phyloP scores from a whole-genome alignment of 106 monocot species.

The Dendrobium officinale region DNA sequence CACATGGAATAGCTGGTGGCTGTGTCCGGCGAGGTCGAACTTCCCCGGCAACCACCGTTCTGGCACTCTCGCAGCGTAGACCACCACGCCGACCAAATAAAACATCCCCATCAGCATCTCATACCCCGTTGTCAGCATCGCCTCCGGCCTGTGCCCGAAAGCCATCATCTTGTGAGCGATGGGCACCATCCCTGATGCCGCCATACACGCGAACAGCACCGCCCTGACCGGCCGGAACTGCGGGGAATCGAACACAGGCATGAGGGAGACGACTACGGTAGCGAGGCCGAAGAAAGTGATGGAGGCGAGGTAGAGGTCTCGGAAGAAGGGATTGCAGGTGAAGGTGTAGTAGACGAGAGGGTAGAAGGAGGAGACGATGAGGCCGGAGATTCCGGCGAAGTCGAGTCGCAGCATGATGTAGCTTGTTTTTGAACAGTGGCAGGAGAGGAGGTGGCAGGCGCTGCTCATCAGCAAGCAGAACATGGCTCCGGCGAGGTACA shows the following conservation, averaged over 20 bases:
- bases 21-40: slow-evolving; percentile 38
- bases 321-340: slow-evolving; percentile 42
- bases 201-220: slow-evolving; percentile 35
- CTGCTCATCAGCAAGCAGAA: slow-evolving; percentile 62
- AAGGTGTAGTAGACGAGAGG: slow-evolving; percentile 58
- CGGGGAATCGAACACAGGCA: slow-evolving; percentile 25
- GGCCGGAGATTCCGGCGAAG: slow-evolving; percentile 48
- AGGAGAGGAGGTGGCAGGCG: slow-evolving; percentile 45
- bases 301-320: slow-evolving; percentile 38
- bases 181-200: slow-evolving; percentile 28
- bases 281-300: slow-evolving; percentile 42
- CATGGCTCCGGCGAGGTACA: slow-evolving; percentile 48
- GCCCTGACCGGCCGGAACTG: slow-evolving; percentile 17
- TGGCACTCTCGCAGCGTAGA: slow-evolving; percentile 31
- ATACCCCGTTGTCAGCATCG: slow-evolving; percentile 19
- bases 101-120: slow-evolving; percentile 26
- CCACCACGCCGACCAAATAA: slow-evolving; percentile 31
- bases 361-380: slow-evolving; percentile 67
- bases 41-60: slow-evolving; percentile 45
- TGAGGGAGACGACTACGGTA: slow-evolving; percentile 16
- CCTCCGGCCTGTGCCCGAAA: slow-evolving; percentile 24
- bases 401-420: slow-evolving; percentile 53
- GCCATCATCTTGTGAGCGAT: slow-evolving; percentile 31
- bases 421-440: slow-evolving; percentile 12
- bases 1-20: slow-evolving; percentile 43